Base-by-base conservation (phyloP, 2,329 filamentous ascomycete species). In the Colletotrichum salicis region DNA sequence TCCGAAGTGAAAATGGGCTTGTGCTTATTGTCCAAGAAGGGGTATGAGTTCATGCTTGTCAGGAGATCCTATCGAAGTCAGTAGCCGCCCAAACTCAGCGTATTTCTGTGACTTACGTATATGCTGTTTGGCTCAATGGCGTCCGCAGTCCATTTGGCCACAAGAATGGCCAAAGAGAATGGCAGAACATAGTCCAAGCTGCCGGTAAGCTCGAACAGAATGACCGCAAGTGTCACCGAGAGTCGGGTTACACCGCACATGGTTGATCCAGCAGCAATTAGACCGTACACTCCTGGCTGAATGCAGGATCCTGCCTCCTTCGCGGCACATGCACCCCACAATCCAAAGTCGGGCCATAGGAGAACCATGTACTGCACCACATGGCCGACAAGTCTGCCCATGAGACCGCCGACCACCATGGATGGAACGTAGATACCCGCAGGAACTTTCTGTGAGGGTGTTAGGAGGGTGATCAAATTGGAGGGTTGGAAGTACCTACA, bases 121-220 rank as follows among this genome's bases (percentile, higher is more conserved):
- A 99, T 98, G 80, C 94, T 97, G 64, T 94, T 88, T 19, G 96
- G 96, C 81, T 99, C 96, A 63, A 99, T 90, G 4, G 95, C 95
- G 82, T 98, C 96, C 0, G 96, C 95, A 0, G 95, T 97, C 96
- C 96, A 99, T 83, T 99, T 99, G n/a, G 96, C 92, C 33, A 97
- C 95, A 4, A 98, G 86, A 41, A 99, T 94, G 0, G 94, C 93
- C 10, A 99, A 85, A 0, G 95, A 98, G 80, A 98, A 98, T 0
- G 96, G 96, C 12, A 99, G 85, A 4, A 99, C 96, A 77, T 98
- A 97, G 80, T 98, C 94, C 60, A 98, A 86, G 79, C 94, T 97
- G 67, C 96, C 96, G 0, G 96, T 99, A 45, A 99, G 86, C 81
- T 99, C 96, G 76, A 99, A 98, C 1, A 98, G 85, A 72, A 99